Percentiles rank a stretch among this genome's conserved stretches.
These are phyloP conservation scores for Xerocomellus chrysenteron DNA, from an alignment of 768 basidiomycete species.

Conservation along the genomic window DNA sequence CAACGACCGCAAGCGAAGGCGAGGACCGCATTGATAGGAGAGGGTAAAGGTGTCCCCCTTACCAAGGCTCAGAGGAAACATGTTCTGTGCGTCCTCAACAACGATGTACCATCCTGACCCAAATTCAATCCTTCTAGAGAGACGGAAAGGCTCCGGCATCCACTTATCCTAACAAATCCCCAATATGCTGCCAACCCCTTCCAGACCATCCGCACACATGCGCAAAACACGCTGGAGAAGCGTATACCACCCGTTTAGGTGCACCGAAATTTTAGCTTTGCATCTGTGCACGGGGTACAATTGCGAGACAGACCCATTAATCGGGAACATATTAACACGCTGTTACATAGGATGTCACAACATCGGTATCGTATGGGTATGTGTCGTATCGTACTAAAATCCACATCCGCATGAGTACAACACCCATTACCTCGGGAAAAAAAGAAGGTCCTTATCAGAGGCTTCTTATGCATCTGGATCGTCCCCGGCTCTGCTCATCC, in stretches of 20 bases:
- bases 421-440: conserved; percentile 4
- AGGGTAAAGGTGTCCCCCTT: conserved; percentile 58
- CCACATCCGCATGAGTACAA: conserved; percentile 18
- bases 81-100: conserved; percentile 53
- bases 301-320: not conserved
- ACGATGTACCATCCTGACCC: not conserved
- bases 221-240: conserved; percentile 71
- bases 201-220: conserved; percentile 75
- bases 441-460: not conserved
- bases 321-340: conserved; percentile 19
- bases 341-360: conserved; percentile 22
- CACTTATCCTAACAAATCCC: conserved; percentile 64
- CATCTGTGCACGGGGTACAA: not conserved
- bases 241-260: conserved; percentile 30
- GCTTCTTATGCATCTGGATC: conserved; percentile 35
- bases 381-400: conserved; percentile 22
- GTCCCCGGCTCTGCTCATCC: conserved; percentile 66
- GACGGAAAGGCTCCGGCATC: conserved; percentile 66
- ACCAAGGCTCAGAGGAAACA: conserved; percentile 64
- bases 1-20: conserved; percentile 17
- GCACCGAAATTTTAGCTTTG: not conserved
- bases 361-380: conserved; percentile 23
- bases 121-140: conserved; percentile 41
- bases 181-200: conserved; percentile 71
- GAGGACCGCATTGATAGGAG: conserved; percentile 60